phyloP scores from a whole-genome alignment of 352 stramenopile genomes.

The Globisporangium splendens region DNA sequence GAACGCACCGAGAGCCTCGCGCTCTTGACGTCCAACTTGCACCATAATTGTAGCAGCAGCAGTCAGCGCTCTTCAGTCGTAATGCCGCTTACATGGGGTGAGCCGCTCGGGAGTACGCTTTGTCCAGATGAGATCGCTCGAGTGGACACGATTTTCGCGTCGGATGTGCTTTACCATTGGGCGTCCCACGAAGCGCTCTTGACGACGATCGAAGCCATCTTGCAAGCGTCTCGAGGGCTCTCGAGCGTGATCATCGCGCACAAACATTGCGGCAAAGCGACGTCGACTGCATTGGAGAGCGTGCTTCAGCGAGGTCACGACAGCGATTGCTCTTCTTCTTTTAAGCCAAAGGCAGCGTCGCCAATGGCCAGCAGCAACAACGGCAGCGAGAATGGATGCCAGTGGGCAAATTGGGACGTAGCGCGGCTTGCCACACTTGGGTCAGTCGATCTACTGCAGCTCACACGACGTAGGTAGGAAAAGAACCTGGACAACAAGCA shows the following conservation, averaged over 20 bases:
- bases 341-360: background rate
- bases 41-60: slow-evolving; percentile 14
- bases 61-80: background rate
- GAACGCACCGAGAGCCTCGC: slow-evolving; percentile 29
- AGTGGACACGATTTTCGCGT: slow-evolving; percentile 34
- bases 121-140: background rate
- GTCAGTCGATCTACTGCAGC: slow-evolving; percentile 21
- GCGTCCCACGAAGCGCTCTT: slow-evolving; percentile 39
- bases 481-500: background rate
- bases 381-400: slow-evolving; percentile 8
- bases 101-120: background rate
- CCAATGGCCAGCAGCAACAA: background rate
- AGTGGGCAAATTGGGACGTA: slow-evolving; percentile 25
- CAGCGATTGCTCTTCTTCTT: background rate
- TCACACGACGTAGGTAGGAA: slow-evolving; percentile 14
- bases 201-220: slow-evolving; percentile 21
- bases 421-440: slow-evolving; percentile 14
- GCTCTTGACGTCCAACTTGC: slow-evolving; percentile 30
- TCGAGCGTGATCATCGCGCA: slow-evolving; percentile 38
- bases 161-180: slow-evolving; percentile 70
- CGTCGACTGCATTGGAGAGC: slow-evolving; percentile 21
- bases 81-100: slow-evolving; percentile 33
- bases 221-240: background rate
- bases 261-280: slow-evolving; percentile 39
- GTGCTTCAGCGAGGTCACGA: slow-evolving; percentile 16